phyloP scores from a whole-genome alignment of 2,329 filamentous ascomycete species.

The Paecilomyces niveus region DNA sequence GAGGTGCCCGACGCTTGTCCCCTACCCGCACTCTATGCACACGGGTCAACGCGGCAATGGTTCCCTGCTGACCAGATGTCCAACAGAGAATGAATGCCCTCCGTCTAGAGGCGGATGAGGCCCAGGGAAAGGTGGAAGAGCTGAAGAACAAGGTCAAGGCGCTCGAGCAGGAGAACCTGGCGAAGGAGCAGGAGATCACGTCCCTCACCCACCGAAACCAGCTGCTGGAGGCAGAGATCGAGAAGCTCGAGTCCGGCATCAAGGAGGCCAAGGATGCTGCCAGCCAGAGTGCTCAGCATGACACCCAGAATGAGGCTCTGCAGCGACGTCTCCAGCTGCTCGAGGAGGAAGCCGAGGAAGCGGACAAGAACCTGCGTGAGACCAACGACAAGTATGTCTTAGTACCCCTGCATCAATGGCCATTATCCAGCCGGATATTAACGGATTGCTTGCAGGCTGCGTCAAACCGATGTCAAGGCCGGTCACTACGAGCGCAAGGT shows the following conservation, averaged over 20 bases:
- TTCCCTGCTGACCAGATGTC: conserved; percentile 13
- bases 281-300: conserved; percentile 72
- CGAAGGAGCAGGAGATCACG: conserved; percentile 97
- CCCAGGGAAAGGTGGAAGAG: conserved; percentile 74
- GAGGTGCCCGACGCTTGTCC: conserved; percentile 14
- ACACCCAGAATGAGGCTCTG: conserved; percentile 84
- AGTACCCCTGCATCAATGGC: neutral
- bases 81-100: conserved; percentile 87
- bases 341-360: conserved; percentile 95
- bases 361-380: conserved; percentile 92
- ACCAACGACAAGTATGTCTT: conserved; percentile 90
- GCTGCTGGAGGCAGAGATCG: conserved; percentile 80
- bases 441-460: conserved; percentile 58
- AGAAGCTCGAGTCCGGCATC: conserved; percentile 79
- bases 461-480: conserved; percentile 98
- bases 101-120: conserved; percentile 87
- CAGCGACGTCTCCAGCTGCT: conserved; percentile 89
- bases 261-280: conserved; percentile 83
- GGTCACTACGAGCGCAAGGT: conserved; percentile 99
- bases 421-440: neutral
- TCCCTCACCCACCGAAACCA: conserved; percentile 94
- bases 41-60: conserved; percentile 26
- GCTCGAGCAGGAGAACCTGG: conserved; percentile 88
- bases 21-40: neutral
- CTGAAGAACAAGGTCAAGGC: conserved; percentile 78